phyloP scores from a whole-genome alignment of 176 grass and related monocot genomes.

The Rhynchospora breviuscula region DNA sequence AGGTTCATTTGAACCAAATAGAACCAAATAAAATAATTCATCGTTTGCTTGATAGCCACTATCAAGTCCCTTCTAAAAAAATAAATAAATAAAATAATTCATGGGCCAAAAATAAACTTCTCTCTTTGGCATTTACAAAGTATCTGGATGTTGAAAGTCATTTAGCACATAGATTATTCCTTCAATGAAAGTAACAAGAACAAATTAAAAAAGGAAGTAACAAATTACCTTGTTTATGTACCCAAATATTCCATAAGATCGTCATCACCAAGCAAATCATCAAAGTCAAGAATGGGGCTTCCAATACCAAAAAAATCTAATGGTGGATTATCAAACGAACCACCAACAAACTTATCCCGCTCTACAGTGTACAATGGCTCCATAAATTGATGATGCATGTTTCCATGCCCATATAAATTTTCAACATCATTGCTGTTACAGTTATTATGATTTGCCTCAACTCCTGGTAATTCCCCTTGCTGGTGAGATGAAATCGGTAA shows the following conservation, averaged over 20 bases:
- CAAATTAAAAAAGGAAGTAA: not conserved
- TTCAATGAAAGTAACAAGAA: not conserved
- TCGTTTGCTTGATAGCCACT: too few relatives aligned
- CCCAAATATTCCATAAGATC: conserved; percentile 97
- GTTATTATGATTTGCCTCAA: conserved; percentile 43
- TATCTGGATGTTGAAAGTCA: not conserved
- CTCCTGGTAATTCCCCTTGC: conserved; percentile 38
- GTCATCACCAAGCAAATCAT: conserved; percentile 81
- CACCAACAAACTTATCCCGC: conserved; percentile 71
- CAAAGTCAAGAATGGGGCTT: conserved; percentile 76
- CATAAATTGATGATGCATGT: conserved; percentile 46
- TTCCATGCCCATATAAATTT: conserved; percentile 17
- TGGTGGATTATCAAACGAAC: conserved; percentile 66
- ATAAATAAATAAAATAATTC: not conserved
- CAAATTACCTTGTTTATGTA: conserved; percentile 47
- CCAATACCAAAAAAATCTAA: conserved; percentile 77
- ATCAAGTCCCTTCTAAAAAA: too few relatives aligned
- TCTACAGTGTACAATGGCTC: conserved; percentile 51
- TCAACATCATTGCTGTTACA: conserved; percentile 15
- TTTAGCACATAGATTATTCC: not conserved
- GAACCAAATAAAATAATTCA: not conserved
- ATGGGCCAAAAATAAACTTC: too few relatives aligned
- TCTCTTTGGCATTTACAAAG: not conserved
- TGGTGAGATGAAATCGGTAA: conserved; percentile 29
- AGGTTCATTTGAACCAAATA: not conserved